Evolutionary conservation across 2,329 filamentous ascomycete species (phyloP).

Genomic region (Fusarium continuum): DNA sequence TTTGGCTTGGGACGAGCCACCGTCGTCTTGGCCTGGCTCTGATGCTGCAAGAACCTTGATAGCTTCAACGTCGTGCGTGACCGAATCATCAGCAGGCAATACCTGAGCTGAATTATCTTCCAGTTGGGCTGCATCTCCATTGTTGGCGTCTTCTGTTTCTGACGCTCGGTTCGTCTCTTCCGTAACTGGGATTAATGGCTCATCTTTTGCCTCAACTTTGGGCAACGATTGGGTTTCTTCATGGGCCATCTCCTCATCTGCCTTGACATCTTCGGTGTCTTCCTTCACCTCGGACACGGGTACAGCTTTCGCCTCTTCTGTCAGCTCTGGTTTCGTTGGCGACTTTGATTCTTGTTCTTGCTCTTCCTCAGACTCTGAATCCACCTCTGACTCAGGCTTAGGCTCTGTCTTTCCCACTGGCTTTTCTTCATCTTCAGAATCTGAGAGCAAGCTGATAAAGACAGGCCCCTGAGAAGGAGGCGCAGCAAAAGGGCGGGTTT

Average conservation of each 20-base stretch:
- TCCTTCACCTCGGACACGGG: not conserved
- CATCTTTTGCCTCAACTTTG: not conserved
- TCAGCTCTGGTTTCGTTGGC: not conserved
- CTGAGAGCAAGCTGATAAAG: constrained; percentile 58
- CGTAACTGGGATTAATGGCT: not conserved
- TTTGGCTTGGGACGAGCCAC: not conserved
- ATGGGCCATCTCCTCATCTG: constrained; percentile 6
- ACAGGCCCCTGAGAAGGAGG: constrained; percentile 48
- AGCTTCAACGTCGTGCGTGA: constrained; percentile 12
- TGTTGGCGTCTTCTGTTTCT: not conserved
- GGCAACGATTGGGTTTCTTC: not conserved
- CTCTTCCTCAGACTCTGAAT: not conserved
- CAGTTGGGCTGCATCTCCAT: not conserved
- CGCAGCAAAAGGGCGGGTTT: constrained; percentile 17
- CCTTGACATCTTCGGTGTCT: not conserved
- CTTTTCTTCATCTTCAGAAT: constrained; percentile 57
- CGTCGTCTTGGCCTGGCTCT: not conserved
- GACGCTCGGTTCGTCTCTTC: not conserved
- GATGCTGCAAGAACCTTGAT: not conserved
- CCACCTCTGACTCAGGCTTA: not conserved
- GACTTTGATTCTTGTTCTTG: not conserved
- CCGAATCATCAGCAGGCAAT: not conserved
- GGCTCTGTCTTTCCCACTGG: constrained; percentile 2
- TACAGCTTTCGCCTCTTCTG: not conserved
- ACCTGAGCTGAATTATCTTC: not conserved